These are phyloP conservation scores for Aphanomyces stellatus DNA, from an alignment of 352 stramenopile species.

Conservation along the genomic window DNA sequence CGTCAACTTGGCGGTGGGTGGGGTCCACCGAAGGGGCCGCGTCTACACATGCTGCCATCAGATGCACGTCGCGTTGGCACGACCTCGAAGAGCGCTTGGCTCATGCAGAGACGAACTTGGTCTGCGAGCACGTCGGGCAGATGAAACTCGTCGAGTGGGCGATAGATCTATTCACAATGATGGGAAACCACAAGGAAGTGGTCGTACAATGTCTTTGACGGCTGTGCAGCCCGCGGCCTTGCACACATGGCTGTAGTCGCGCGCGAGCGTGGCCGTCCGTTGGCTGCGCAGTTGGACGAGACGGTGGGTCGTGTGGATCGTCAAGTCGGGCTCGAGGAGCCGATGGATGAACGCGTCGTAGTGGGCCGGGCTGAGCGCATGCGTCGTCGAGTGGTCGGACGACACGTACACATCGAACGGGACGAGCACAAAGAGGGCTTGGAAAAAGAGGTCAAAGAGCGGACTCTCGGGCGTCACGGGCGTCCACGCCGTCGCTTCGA, in stretches of 20 bases:
- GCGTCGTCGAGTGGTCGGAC: not conserved
- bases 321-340: not conserved
- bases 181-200: not conserved
- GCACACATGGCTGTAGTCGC: conserved; percentile 4
- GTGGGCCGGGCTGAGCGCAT: not conserved
- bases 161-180: not conserved
- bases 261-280: not conserved
- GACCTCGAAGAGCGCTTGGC: conserved; percentile 10
- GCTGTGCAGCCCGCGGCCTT: not conserved
- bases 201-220: conserved; percentile 16
- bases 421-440: conserved; percentile 10
- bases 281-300: conserved; percentile 3
- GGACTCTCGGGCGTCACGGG: not conserved
- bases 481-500: conserved; percentile 1
- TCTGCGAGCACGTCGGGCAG: conserved; percentile 8
- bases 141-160: not conserved
- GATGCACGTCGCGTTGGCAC: not conserved
- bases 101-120: conserved; percentile 5
- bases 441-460: conserved; percentile 15
- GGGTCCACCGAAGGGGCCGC: too few relatives aligned
- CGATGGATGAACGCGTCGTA: conserved; percentile 13
- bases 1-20: not conserved
- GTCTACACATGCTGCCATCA: too few relatives aligned
- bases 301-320: not conserved
- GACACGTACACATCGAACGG: not conserved